Evolutionary conservation across 306 rosid species (phyloP), one percentile per base, ranked within the genome.

Genomic region (Leucaena leucocephala): DNA sequence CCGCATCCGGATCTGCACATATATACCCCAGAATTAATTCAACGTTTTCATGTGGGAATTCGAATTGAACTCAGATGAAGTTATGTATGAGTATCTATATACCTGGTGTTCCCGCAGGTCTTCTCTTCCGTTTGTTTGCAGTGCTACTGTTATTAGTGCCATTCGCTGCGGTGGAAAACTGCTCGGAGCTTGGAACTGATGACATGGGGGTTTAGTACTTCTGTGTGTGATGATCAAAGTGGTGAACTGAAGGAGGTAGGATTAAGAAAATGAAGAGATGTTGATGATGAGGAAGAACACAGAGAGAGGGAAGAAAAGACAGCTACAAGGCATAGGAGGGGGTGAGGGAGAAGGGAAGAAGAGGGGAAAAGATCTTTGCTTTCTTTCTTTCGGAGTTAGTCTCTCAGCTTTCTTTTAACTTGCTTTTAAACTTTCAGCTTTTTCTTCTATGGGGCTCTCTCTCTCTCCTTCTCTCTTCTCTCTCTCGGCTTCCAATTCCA

Each of bases 41-140:
- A 54, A 17, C 19, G 3, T 52, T 27, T 27, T 27, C 27, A 27
- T 27, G 27, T 27, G 27, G 27, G 27, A 27, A 27, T 27, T 27
- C 27, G 27, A 27, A 27, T 27, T 27, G 27, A 27, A 27, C 27
- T 27, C 27, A 27, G 27, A 27, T 27, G 27, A 27, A 27, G 27
- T 27, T 27, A 27, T 27, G 27, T 27, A 27, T 27, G 27, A 27
- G 1, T 27, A 27, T 27, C 27, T 27, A 27, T 27, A 0, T 27
- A 27, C 99, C 99, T 89, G 99, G 99, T 55, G 99, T 96, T 64
- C 99, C 99, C 1, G 99, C 99, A 0, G 99, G 99, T 15, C 99
- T 85, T 82, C 99, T 59, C 73, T 96, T 96, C 80, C 99, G 27
- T 27, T 27, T 27, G 27, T 27, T 27, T 27, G 27, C 27, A 27